These are phyloP conservation scores for Cylindrodendrum hubeiense DNA, from an alignment of 2,329 filamentous ascomycete species.

Conservation along the genomic window DNA sequence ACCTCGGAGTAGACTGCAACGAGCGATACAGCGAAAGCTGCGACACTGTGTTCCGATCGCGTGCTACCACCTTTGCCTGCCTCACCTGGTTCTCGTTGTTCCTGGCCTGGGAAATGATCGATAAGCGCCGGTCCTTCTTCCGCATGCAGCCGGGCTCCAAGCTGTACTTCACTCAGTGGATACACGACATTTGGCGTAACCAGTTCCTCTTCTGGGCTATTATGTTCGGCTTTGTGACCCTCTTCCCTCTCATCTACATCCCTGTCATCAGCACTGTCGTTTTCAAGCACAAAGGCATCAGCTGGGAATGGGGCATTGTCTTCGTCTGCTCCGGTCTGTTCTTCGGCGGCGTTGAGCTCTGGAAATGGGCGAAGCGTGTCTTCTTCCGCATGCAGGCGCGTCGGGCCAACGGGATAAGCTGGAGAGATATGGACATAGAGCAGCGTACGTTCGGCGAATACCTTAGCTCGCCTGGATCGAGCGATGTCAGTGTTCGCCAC, in stretches of 20 bases:
- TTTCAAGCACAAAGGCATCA: slow-evolving; percentile 71
- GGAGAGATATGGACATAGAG: slow-evolving; percentile 56
- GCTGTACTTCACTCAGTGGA: slow-evolving; percentile 74
- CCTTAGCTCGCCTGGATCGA: slow-evolving; percentile 44
- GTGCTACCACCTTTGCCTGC: slow-evolving; percentile 79
- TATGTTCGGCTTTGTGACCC: slow-evolving; percentile 58
- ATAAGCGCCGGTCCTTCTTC: slow-evolving; percentile 81
- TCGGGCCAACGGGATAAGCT: slow-evolving; percentile 43
- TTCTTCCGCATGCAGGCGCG: slow-evolving; percentile 48
- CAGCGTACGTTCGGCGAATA: slow-evolving; percentile 55
- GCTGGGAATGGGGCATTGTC: slow-evolving; percentile 74
- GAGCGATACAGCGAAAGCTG: slow-evolving; percentile 65
- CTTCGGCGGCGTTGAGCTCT: slow-evolving; percentile 68
- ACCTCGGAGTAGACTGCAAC: slow-evolving; percentile 73
- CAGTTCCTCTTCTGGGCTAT: slow-evolving; percentile 78
- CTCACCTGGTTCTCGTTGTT: slow-evolving; percentile 83
- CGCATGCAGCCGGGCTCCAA: slow-evolving; percentile 75
- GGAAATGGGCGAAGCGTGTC: slow-evolving; percentile 70
- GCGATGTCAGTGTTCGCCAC: slow-evolving; percentile 44
- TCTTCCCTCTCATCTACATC: slow-evolving; percentile 69
- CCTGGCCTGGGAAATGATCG: slow-evolving; percentile 83
- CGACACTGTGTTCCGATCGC: slow-evolving; percentile 76
- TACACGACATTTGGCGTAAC: slow-evolving; percentile 77
- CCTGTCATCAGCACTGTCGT: slow-evolving; percentile 69
- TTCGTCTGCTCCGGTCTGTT: slow-evolving; percentile 67